Evolutionary conservation across 305 asterid genomes (phyloP).

Genomic region (Nicotiana rustica): DNA sequence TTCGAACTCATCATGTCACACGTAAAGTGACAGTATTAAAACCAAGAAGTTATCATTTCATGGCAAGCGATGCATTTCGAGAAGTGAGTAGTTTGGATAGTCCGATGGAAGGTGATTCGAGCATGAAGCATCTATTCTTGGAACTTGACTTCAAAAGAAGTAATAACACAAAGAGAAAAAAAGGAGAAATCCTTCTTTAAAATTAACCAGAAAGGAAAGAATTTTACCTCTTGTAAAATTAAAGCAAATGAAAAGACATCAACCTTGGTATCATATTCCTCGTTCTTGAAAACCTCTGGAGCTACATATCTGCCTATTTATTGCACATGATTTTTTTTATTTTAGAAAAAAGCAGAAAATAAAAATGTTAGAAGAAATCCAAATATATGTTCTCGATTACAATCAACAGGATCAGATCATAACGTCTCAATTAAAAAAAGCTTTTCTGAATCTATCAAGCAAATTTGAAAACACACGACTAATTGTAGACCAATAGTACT

Average conservation of each 20-base stretch:
- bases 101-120: not conserved
- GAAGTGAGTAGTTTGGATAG: not conserved
- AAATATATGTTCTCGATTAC: not conserved
- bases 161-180: too few relatives aligned
- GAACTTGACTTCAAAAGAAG: not conserved
- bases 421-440: not conserved
- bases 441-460: not conserved
- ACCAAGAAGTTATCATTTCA: not conserved
- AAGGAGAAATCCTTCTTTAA: not conserved
- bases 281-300: constrained; percentile 86
- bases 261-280: constrained; percentile 94
- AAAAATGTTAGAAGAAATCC: not conserved
- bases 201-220: constrained; percentile 2
- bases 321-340: not conserved
- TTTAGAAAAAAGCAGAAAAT: not conserved
- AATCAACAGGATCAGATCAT: constrained; percentile 1
- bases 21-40: not conserved
- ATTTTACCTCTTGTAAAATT: constrained; percentile 86
- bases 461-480: not conserved
- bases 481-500: not conserved
- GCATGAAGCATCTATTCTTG: not conserved
- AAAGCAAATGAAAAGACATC: constrained; percentile 96
- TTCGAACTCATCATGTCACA: too few relatives aligned
- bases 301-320: constrained; percentile 88
- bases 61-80: not conserved